Percentiles rank a stretch among this genome's conserved stretches.
Evolutionary conservation across 2,329 filamentous ascomycete genomes (phyloP).

Genomic region (Karstenula rhodostoma): DNA sequence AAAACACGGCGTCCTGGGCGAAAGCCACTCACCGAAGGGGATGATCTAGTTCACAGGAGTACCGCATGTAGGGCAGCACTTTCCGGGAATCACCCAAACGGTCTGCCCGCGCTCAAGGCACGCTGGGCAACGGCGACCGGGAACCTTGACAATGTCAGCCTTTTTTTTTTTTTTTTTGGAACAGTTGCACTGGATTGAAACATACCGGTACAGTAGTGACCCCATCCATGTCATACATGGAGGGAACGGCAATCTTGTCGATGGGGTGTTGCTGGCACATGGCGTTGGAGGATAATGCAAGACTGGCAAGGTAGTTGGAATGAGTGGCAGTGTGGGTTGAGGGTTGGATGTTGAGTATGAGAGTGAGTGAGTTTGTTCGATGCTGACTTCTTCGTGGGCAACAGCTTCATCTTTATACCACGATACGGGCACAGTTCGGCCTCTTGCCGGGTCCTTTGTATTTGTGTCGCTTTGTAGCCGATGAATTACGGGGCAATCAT

Average conservation of each 20-base stretch:
- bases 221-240: conserved; percentile 40
- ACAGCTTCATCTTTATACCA: not conserved
- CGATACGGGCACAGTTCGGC: not conserved
- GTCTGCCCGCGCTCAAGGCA: conserved; percentile 51
- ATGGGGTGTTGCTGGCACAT: conserved; percentile 41
- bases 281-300: conserved; percentile 9
- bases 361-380: not conserved
- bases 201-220: conserved; percentile 47
- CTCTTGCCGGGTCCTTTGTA: not conserved
- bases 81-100: conserved; percentile 52
- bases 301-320: not conserved
- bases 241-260: conserved; percentile 35
- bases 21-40: conserved; percentile 13
- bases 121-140: conserved; percentile 49
- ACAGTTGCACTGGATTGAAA: not conserved
- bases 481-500: not conserved
- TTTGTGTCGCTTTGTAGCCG: not conserved
- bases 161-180: not conserved
- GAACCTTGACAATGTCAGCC: conserved; percentile 39
- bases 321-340: not conserved
- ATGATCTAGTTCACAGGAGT: conserved; percentile 47
- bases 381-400: conserved; percentile 1
- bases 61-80: conserved; percentile 50
- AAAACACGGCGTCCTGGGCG: not conserved
- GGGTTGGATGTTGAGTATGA: not conserved